These are phyloP conservation scores for Rubia tinctorum DNA, from an alignment of 305 asterid species.

Conservation along the genomic window DNA sequence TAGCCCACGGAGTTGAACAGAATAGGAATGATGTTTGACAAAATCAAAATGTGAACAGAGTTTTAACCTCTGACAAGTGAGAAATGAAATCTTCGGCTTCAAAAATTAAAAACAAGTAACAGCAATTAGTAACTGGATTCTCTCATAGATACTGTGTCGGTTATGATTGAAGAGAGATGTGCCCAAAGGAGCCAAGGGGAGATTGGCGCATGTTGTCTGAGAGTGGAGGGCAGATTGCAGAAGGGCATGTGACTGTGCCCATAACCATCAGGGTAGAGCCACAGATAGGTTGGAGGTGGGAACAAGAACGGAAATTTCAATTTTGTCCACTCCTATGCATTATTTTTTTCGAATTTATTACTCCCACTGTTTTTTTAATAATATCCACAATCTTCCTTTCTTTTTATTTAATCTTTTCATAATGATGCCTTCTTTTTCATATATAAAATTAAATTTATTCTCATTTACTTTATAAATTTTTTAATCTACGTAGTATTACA, in stretches of 20 bases:
- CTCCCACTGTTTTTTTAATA: neutral
- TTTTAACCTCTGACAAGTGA: conserved; percentile 15
- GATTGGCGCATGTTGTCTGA: conserved; percentile 44
- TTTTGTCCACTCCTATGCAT: conserved; percentile 1
- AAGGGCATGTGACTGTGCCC: conserved; percentile 27
- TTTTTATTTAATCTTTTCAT: no score
- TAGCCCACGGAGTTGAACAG: conserved; percentile 11
- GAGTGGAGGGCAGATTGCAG: conserved; percentile 12
- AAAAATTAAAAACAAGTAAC: neutral
- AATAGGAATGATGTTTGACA: conserved; percentile 11
- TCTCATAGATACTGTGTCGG: neutral
- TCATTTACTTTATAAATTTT: no score
- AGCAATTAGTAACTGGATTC: neutral
- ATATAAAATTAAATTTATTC: no score
- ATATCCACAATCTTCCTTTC: no score
- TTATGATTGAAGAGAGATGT: conserved; percentile 3
- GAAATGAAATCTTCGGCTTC: conserved; percentile 10
- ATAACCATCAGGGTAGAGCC: neutral
- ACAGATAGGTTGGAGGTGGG: neutral
- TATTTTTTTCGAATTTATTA: neutral
- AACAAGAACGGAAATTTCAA: neutral
- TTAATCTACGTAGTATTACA: no score
- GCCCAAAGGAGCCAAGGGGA: conserved; percentile 20
- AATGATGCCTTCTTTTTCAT: no score
- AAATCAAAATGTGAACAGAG: conserved; percentile 4